A percentile compares a stretch with the other conserved stretches of the same genome.
Evolutionary conservation across 2,329 filamentous ascomycete species (phyloP).

Genomic region (Stagonosporopsis tanaceti): DNA sequence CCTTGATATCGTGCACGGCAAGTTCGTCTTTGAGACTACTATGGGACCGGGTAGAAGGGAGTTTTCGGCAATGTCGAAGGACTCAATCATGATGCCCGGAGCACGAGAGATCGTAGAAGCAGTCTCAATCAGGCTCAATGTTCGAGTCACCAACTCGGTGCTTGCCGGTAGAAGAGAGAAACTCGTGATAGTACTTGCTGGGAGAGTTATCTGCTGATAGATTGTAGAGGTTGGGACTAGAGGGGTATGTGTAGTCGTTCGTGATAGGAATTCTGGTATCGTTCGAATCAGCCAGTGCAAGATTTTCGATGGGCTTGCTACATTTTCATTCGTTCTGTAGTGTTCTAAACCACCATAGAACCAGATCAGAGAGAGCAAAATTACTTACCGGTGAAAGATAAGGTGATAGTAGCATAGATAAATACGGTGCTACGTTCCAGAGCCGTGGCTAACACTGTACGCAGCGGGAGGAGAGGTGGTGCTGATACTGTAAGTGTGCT

Average conservation of each 20-base stretch:
- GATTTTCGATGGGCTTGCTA: too few relatives aligned
- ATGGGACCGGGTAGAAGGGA: not conserved
- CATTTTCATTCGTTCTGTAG: too few relatives aligned
- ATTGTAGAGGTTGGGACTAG: not conserved
- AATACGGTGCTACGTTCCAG: not conserved
- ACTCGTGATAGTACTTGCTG: too few relatives aligned
- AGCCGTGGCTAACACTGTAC: not conserved
- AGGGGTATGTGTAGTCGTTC: not conserved
- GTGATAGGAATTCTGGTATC: not conserved
- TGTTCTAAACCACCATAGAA: too few relatives aligned
- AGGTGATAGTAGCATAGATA: not conserved
- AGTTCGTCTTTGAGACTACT: not conserved
- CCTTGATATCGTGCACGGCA: not conserved
- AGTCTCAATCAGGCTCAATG: not conserved
- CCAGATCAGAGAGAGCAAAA: not conserved
- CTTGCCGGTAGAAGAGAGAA: too few relatives aligned
- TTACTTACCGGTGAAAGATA: conserved; percentile 1
- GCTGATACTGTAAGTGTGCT: not conserved
- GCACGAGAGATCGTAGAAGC: not conserved
- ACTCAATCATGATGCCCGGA: not conserved
- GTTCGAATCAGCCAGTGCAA: not conserved
- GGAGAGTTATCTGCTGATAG: too few relatives aligned
- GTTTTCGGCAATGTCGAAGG: not conserved
- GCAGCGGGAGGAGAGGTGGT: not conserved
- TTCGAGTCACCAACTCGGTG: not conserved